Conservation (phyloP, 148 eudicot species). For the Euryodendron excelsum region DNA sequence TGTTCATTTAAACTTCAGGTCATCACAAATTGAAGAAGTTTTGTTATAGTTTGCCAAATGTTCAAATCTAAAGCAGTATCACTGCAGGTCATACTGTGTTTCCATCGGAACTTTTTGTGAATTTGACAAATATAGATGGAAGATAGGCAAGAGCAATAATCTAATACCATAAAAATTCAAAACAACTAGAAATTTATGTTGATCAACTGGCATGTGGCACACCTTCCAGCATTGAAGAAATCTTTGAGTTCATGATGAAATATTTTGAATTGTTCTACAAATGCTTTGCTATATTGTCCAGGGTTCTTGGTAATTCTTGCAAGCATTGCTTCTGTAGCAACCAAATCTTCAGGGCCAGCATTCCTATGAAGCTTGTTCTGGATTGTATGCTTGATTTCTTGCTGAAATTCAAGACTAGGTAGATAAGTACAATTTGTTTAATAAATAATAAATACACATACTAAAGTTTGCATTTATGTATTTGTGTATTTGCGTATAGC, state of each 20-base stretch:
- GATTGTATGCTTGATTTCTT: conserved; percentile 99
- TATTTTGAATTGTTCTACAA: conserved; percentile 87
- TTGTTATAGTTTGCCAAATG: not conserved
- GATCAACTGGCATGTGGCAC: conserved; percentile 6
- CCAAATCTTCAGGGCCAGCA: conserved; percentile 99
- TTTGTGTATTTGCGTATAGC: not conserved
- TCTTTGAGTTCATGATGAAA: conserved; percentile 90
- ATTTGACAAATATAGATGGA: too few relatives aligned
- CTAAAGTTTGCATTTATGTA: not conserved
- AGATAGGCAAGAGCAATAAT: not conserved
- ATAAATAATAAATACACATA: not conserved
- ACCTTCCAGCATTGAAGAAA: conserved; percentile 99
- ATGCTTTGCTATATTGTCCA: conserved; percentile 79
- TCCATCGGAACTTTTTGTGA: too few relatives aligned
- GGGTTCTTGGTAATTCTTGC: conserved; percentile 77
- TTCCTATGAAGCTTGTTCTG: conserved; percentile 97
- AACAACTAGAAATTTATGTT: conserved; percentile 1
- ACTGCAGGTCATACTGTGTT: too few relatives aligned
- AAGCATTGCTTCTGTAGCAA: conserved; percentile 95
- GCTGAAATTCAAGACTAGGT: conserved; percentile 42
- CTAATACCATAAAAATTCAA: conserved; percentile 6
- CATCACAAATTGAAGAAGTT: not conserved
- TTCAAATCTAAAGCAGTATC: not conserved
- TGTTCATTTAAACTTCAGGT: not conserved
- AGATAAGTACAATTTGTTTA: not conserved